Evolutionary conservation across 164 flowering plant genomes (phyloP), one percentile per base, ranked within the genome.

Genomic region (Paratinospora sagittata): DNA sequence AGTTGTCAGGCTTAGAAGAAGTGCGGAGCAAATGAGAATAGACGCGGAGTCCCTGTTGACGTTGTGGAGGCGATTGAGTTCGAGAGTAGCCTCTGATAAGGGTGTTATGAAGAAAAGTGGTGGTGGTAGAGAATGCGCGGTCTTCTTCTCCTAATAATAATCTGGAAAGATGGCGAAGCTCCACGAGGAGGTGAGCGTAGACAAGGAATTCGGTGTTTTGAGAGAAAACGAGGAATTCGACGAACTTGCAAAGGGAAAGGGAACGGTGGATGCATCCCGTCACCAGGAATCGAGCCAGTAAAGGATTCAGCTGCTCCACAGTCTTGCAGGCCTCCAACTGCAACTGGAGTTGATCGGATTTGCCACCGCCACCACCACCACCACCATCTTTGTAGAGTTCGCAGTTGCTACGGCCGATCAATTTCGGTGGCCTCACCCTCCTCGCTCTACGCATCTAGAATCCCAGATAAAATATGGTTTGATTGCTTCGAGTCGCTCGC

Each of bases 81-180:
- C 21, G 58, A 12, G 79, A 30, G 43, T 70, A 76, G 12, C 64
- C 77, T 19, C 71, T 67, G 58, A 76, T 73, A 66, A 79, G 23
- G 21, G 62, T 71, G 55, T 76, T 79, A 36, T 52, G 74, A 37
- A 76, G 67, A 63, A 78, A 78, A 61, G 81, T 75, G 30, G 70
- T 27, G 0, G 68, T 52, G 0, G 75, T 65, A 10, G 77, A 26
- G 21, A 65, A 65, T 41, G 23, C 7, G 24, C 39, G 23, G 6
- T 27, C 24, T 1, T 19, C 23, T 9, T 30, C 34, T 30, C 34
- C 34, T 30, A 30, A 30, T 30, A 30, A 30, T 30, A 21, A 7
- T 17, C 24, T 1, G 24, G 47, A 19, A 9, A 16, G 14, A 3
- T 16, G 63, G 0, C 36, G 33, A 47, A 63, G 68, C 9, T 72